phyloP scores from a whole-genome alignment of 2,329 filamentous ascomycete genomes.

The Arthroderma sp. region DNA sequence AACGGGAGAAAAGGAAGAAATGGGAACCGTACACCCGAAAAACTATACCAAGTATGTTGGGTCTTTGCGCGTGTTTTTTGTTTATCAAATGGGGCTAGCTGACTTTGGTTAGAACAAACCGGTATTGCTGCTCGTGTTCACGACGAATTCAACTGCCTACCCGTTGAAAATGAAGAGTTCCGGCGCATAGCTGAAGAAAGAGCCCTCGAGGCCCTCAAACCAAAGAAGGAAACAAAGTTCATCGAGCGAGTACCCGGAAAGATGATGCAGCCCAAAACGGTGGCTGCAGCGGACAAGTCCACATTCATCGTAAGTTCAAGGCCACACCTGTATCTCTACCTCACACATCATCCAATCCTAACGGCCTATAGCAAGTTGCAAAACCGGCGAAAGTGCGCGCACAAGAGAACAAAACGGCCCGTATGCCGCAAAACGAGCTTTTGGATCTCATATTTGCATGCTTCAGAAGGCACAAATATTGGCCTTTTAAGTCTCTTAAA shows the following conservation, averaged over 20 bases:
- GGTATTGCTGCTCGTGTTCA: slow-evolving; percentile 57
- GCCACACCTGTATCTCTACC: too few relatives aligned
- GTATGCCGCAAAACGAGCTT: slow-evolving; percentile 79
- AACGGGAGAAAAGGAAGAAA: slow-evolving; percentile 38
- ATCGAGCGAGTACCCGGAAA: slow-evolving; percentile 32
- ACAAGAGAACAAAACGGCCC: slow-evolving; percentile 70
- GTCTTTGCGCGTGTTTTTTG: neutral
- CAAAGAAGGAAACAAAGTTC: slow-evolving; percentile 44
- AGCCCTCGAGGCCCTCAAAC: slow-evolving; percentile 47
- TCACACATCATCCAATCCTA: neutral
- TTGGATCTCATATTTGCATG: slow-evolving; percentile 71
- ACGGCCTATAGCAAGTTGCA: slow-evolving; percentile 26
- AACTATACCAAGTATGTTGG: slow-evolving; percentile 56
- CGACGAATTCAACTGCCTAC: slow-evolving; percentile 64
- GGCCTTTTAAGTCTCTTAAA: slow-evolving; percentile 82
- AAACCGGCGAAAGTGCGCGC: slow-evolving; percentile 42
- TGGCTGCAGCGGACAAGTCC: slow-evolving; percentile 30
- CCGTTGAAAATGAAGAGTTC: slow-evolving; percentile 59
- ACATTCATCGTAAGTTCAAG: slow-evolving; percentile 29
- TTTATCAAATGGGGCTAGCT: neutral
- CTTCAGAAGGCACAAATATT: slow-evolving; percentile 80
- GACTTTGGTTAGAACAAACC: slow-evolving; percentile 54
- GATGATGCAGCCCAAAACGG: slow-evolving; percentile 47
- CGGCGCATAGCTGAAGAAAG: slow-evolving; percentile 46
- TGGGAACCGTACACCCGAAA: slow-evolving; percentile 45